phyloP scores from a whole-genome alignment of 2,329 filamentous ascomycete genomes.

The Fusarium acutatum region DNA sequence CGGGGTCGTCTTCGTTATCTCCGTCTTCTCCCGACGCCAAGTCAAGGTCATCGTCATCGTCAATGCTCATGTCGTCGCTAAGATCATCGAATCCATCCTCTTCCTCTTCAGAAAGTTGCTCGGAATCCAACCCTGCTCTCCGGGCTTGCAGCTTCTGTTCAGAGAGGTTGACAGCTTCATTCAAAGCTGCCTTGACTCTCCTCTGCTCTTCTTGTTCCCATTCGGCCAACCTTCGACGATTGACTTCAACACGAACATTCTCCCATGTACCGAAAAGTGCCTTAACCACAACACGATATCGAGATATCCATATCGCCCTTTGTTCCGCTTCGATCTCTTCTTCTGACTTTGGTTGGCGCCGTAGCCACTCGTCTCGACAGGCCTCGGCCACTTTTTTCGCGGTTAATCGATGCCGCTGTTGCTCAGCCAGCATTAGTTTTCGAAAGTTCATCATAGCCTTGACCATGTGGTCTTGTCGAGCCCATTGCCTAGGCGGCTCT shows the following conservation, averaged over 20 bases:
- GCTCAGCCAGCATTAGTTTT: constrained; percentile 81
- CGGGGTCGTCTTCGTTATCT: constrained; percentile 51
- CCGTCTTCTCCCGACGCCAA: constrained; percentile 50
- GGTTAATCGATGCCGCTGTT: constrained; percentile 75
- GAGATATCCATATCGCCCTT: constrained; percentile 68
- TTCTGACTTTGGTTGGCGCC: constrained; percentile 75
- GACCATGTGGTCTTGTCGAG: constrained; percentile 86
- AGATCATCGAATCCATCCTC: constrained; percentile 57
- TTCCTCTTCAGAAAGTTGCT: constrained; percentile 56
- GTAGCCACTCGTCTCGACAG: constrained; percentile 78
- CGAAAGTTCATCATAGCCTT: constrained; percentile 83
- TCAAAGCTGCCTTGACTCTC: constrained; percentile 73
- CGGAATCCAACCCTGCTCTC: constrained; percentile 62
- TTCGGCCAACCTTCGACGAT: constrained; percentile 65
- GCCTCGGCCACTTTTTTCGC: constrained; percentile 84
- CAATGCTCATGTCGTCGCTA: constrained; percentile 55
- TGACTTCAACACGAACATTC: constrained; percentile 69
- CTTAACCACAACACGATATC: constrained; percentile 77
- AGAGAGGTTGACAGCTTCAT: constrained; percentile 76
- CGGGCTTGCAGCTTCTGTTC: constrained; percentile 73
- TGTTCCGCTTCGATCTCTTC: constrained; percentile 87
- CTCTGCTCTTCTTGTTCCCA: constrained; percentile 73
- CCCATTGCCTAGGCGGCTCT: constrained; percentile 81
- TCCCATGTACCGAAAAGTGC: constrained; percentile 68
- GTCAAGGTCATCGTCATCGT: constrained; percentile 45